Evolutionary conservation across 176 grass and related monocot genomes (phyloP).

Genomic region (Pharus latifolius): DNA sequence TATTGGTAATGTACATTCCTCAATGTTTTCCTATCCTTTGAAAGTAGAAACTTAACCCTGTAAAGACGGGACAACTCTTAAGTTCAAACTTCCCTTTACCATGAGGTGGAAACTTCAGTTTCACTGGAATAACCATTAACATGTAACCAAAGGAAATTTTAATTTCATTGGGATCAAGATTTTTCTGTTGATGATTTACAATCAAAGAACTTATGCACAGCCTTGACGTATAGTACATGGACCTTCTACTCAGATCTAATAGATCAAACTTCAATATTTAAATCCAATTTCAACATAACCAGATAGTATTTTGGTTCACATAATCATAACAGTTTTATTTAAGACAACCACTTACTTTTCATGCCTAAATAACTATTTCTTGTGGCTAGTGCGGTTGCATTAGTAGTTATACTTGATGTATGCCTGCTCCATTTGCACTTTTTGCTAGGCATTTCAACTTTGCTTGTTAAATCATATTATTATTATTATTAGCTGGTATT

Average conservation of each 20-base stretch:
- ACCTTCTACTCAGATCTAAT: constrained; percentile 1
- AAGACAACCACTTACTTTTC: not conserved
- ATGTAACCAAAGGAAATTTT: not conserved
- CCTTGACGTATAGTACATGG: too few species aligned
- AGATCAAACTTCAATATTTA: not conserved
- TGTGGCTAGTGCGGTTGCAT: not conserved
- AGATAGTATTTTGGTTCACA: not conserved
- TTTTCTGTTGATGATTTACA: not conserved
- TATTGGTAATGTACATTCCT: not conserved
- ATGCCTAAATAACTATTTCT: not conserved
- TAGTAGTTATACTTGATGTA: too few species aligned
- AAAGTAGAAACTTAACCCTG: not conserved
- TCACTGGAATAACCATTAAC: not conserved
- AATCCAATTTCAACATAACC: not conserved
- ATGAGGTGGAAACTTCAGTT: not conserved
- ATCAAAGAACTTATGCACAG: not conserved
- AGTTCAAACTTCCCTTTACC: not conserved
- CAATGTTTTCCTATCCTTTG: not conserved
- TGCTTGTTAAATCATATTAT: too few species aligned
- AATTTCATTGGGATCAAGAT: not conserved
- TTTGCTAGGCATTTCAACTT: too few species aligned
- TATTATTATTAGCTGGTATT: too few species aligned
- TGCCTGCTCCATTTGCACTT: too few species aligned
- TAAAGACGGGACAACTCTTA: not conserved
- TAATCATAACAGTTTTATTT: not conserved